Base-by-base conservation (phyloP, 75 land plant genomes). In the Pinus taeda region DNA sequence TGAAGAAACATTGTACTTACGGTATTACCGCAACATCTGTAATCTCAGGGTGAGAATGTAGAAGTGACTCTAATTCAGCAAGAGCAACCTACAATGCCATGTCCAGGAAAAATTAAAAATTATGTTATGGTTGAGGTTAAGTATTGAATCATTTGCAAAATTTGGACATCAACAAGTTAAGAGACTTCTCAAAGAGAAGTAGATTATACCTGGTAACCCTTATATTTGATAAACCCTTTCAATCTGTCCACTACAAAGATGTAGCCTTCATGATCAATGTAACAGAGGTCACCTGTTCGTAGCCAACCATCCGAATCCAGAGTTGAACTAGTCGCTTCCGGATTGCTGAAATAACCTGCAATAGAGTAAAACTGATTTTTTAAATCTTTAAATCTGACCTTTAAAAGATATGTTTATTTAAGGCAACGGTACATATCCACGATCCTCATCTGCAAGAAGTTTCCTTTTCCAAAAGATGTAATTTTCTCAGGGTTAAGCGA, bases 161-260 rank as follows among this genome's bases (percentile, higher is more conserved):
- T 45, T 45, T 45, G 9, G 8, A 45, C 53, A 45, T 45, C 8
- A 45, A 45, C 53, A 45, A 8, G 8, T 45, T 45, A 45, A 26
- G 26, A n/a, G n/a, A n/a, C n/a, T n/a, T n/a, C n/a, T 45, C 0
- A 45, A 45, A 45, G 53, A 45, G 53, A 45, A 7, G 7, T 9
- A 71, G 4, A 58, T 12, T 20, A 56, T 60, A 90, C 93, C 93
- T 95, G 95, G 73, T 84, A 89, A 0, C 95, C 93, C 64, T 95
- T 95, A 90, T 95, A 95, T 75, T 95, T 95, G 77, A 95, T 95
- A 55, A 95, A 84, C 85, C 93, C 98, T 82, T 95, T 95, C 33
- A 93, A 74, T 70, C 95, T 74, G 76, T 95, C 98, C n/a, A 93
- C 94, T 37, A 95, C 82, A 62, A 88, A 93, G 49, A 93, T 70